These are phyloP conservation scores for Macrophomina pseudophaseolina DNA, from an alignment of 2,329 filamentous ascomycete genomes.

Conservation along the genomic window DNA sequence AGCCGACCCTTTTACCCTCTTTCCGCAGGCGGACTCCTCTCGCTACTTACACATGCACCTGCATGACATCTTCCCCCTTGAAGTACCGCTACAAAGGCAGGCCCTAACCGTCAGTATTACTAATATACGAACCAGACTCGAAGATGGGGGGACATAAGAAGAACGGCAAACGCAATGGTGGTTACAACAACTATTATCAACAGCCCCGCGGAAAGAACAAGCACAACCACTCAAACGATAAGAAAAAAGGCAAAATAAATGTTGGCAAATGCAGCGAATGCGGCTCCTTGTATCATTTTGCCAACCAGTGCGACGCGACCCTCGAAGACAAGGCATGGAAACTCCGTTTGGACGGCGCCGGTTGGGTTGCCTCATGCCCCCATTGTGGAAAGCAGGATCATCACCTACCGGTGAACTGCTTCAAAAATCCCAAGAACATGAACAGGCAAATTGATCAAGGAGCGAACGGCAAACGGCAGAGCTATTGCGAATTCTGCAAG, in stretches of 20 bases:
- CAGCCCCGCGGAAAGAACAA: background rate
- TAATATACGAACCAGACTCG: background rate
- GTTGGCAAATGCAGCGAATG: background rate
- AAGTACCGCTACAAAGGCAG: background rate
- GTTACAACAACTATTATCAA: background rate
- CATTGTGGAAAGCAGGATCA: background rate
- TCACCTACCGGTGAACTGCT: constrained; percentile 3
- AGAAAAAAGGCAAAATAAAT: background rate
- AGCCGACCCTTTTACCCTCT: background rate
- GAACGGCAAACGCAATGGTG: background rate
- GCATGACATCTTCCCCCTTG: background rate
- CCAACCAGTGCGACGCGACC: background rate
- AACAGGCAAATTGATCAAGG: background rate
- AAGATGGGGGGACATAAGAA: background rate
- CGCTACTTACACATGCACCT: no score
- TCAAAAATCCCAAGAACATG: background rate
- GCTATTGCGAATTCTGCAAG: background rate
- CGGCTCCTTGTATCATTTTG: background rate
- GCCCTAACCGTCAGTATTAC: background rate
- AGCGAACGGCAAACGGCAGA: background rate
- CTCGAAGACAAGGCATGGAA: background rate
- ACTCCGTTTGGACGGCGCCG: background rate
- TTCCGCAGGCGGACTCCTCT: constrained; percentile 17
- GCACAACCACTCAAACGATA: background rate
- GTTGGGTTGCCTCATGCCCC: background rate